These are phyloP conservation scores for Entomortierella chlamydospora DNA, from an alignment of 192 early-diverging fungal genomes.

Conservation along the genomic window DNA sequence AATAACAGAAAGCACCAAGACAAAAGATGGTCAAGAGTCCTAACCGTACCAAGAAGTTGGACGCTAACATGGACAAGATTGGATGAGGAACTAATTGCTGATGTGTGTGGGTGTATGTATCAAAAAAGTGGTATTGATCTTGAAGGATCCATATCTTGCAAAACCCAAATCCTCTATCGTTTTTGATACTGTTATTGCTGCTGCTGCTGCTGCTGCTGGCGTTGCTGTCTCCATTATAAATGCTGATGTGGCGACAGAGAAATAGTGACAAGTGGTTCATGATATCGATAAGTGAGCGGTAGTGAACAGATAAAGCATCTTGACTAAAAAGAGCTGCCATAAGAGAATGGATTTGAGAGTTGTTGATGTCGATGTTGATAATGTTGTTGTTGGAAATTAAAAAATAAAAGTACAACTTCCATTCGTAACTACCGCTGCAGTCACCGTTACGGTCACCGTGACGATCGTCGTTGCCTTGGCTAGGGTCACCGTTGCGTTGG, in stretches of 20 bases:
- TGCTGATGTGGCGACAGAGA: background rate
- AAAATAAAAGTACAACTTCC: background rate
- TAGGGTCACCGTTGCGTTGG: too few relatives aligned
- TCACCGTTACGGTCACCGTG: background rate
- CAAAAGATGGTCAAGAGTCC: slow-evolving; percentile 24
- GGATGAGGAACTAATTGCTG: slow-evolving; percentile 19
- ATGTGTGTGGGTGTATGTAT: slow-evolving; percentile 5
- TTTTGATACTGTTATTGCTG: background rate
- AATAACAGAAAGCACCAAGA: slow-evolving; percentile 38
- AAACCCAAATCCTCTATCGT: background rate
- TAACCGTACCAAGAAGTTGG: slow-evolving; percentile 29
- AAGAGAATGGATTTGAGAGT: background rate
- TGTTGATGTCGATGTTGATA: too few relatives aligned
- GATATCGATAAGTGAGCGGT: background rate
- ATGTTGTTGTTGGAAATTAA: background rate
- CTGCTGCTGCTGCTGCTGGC: background rate
- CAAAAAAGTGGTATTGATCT: background rate
- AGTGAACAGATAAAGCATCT: background rate
- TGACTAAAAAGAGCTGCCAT: background rate
- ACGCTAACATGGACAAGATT: slow-evolving; percentile 11
- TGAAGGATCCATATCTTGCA: background rate
- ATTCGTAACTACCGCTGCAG: too few relatives aligned
- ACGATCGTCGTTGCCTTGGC: too few relatives aligned
- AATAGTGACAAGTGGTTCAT: background rate
- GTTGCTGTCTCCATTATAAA: background rate